phyloP scores from a whole-genome alignment of 2,329 filamentous ascomycete genomes.

The Pseudogymnoascus verrucosus region DNA sequence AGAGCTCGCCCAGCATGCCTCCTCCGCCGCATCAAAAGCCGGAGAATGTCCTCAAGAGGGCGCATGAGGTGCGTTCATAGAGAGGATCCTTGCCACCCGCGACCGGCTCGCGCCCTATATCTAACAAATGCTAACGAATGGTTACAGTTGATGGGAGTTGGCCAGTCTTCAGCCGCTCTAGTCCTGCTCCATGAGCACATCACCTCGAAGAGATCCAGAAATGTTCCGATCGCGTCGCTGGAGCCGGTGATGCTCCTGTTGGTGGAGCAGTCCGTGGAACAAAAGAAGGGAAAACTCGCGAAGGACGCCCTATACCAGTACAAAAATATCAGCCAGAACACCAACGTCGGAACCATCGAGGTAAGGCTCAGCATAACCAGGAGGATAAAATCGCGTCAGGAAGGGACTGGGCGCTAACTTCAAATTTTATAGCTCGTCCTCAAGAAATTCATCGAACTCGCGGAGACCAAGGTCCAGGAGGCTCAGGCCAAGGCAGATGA shows the following conservation, averaged over 20 bases:
- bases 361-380: slow-evolving; percentile 36
- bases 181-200: slow-evolving; percentile 98
- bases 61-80: slow-evolving; percentile 28
- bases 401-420: slow-evolving; percentile 13
- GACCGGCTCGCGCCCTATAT: too few species aligned
- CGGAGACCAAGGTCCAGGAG: slow-evolving; percentile 90
- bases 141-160: slow-evolving; percentile 82
- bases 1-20: slow-evolving; percentile 43
- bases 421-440: slow-evolving; percentile 61
- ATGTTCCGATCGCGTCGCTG: slow-evolving; percentile 89
- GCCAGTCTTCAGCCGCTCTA: slow-evolving; percentile 85
- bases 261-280: slow-evolving; percentile 91
- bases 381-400: not conserved
- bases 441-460: slow-evolving; percentile 96
- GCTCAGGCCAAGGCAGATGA: slow-evolving; percentile 95
- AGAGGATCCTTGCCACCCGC: too few species aligned
- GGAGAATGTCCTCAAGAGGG: slow-evolving; percentile 98
- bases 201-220: slow-evolving; percentile 94
- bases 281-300: slow-evolving; percentile 95
- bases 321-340: slow-evolving; percentile 99
- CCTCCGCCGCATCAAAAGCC: slow-evolving; percentile 92
- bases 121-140: too few species aligned
- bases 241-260: slow-evolving; percentile 98
- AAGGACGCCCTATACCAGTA: slow-evolving; percentile 99
- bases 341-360: slow-evolving; percentile 96